Evolutionary conservation across 2,329 filamentous ascomycete species (phyloP).

Genomic region (Hortaea sp.): DNA sequence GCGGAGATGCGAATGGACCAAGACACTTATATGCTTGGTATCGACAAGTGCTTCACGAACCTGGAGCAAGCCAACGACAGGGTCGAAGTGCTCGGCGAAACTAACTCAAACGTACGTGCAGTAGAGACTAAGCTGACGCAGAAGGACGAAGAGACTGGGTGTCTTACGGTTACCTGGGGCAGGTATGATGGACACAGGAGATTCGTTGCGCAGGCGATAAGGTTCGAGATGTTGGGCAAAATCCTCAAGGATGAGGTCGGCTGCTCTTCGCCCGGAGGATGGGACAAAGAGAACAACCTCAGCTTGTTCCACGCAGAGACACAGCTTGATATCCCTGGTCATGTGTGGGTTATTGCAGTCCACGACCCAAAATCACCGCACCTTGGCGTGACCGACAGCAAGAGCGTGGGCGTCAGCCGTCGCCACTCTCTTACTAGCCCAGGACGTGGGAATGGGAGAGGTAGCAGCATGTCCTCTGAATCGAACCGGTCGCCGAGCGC

Average conservation of each 20-base stretch:
- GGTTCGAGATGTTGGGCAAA: conserved; percentile 4
- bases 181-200: conserved; percentile 1
- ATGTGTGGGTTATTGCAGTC: conserved; percentile 8
- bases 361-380: background rate
- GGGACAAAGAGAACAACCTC: background rate
- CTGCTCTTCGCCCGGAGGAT: background rate
- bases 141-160: conserved; percentile 5
- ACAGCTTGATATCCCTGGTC: conserved; percentile 6
- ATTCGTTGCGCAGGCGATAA: conserved; percentile 6
- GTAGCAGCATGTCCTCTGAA: background rate
- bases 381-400: background rate
- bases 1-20: conserved; percentile 5
- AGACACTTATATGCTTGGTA: conserved; percentile 7
- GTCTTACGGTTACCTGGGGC: conserved; percentile 3
- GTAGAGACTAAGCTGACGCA: conserved; percentile 2
- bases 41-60: conserved; percentile 8
- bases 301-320: conserved; percentile 1
- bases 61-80: conserved; percentile 8
- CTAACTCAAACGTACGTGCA: conserved; percentile 2
- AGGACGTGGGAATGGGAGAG: background rate
- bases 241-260: background rate
- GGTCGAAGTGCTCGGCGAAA: conserved; percentile 6
- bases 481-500: background rate
- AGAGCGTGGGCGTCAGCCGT: background rate
- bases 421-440: background rate